These are phyloP conservation scores for Plasmodium ovale DNA, from an alignment of 169 alveolate genomes.

Conservation along the genomic window DNA sequence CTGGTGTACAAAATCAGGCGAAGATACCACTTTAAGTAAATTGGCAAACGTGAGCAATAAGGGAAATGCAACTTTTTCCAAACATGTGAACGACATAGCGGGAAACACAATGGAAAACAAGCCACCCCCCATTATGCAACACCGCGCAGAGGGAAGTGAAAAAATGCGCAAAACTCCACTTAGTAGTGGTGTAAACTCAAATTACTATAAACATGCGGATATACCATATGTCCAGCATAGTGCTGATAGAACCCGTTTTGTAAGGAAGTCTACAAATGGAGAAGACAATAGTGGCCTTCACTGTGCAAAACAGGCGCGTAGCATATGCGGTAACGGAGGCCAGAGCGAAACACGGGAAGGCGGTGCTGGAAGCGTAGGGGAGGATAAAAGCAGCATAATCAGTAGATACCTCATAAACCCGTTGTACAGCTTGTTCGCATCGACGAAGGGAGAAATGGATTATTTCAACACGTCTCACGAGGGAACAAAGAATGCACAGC, in stretches of 20 bases:
- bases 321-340: background rate
- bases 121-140: background rate
- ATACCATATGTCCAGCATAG: background rate
- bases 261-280: no score
- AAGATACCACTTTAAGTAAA: no score
- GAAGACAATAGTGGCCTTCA: no score
- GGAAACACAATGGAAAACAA: background rate
- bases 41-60: no score
- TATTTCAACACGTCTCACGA: background rate
- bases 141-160: no score
- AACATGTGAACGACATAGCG: no score
- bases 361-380: background rate
- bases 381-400: constrained; percentile 27
- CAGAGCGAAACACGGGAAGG: background rate
- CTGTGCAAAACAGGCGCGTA: no score
- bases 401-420: constrained; percentile 50
- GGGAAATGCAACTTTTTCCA: no score
- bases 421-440: constrained; percentile 40
- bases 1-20: no score
- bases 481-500: background rate
- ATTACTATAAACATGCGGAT: background rate
- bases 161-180: background rate
- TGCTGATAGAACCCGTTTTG: no score
- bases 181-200: background rate
- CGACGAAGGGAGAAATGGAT: constrained; percentile 18